Conservation (phyloP, 2,329 filamentous ascomycete genomes). For the Paecilomyces variotii region DNA sequence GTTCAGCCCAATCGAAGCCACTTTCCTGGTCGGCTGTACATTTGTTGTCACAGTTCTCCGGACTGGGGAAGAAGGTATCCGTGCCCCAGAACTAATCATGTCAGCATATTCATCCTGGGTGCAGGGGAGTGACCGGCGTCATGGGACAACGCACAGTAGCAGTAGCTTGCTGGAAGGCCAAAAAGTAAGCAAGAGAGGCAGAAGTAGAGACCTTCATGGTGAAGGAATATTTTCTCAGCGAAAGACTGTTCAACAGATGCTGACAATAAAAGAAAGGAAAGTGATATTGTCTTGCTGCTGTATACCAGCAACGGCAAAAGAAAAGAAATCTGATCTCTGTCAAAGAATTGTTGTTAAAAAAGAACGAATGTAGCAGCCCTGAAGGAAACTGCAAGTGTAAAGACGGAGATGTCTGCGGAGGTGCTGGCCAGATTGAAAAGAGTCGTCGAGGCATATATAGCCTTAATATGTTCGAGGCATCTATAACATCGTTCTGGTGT, state of each 20-base stretch:
- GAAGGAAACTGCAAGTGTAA: slow-evolving; percentile 15
- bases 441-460: slow-evolving; percentile 1
- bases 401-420: slow-evolving; percentile 9
- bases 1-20: slow-evolving; percentile 65
- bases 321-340: neutral
- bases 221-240: slow-evolving; percentile 2
- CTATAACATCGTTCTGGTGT: neutral
- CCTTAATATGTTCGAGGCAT: neutral
- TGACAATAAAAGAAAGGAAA: neutral
- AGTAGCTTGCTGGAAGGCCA: slow-evolving; percentile 16
- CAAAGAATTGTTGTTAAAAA: neutral
- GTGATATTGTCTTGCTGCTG: slow-evolving; percentile 4
- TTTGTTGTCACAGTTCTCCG: slow-evolving; percentile 65
- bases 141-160: slow-evolving; percentile 13
- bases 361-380: slow-evolving; percentile 32
- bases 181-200: slow-evolving; percentile 10
- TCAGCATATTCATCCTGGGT: neutral
- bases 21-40: slow-evolving; percentile 61
- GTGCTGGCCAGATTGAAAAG: slow-evolving; percentile 8
- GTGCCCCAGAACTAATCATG: slow-evolving; percentile 40
- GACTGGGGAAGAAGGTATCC: slow-evolving; percentile 54
- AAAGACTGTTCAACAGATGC: slow-evolving; percentile 2
- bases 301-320: slow-evolving; percentile 9
- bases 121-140: neutral
- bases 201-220: slow-evolving; percentile 14